These are phyloP conservation scores for Lactifluus rugatus DNA, from an alignment of 768 basidiomycete species.

Conservation along the genomic window DNA sequence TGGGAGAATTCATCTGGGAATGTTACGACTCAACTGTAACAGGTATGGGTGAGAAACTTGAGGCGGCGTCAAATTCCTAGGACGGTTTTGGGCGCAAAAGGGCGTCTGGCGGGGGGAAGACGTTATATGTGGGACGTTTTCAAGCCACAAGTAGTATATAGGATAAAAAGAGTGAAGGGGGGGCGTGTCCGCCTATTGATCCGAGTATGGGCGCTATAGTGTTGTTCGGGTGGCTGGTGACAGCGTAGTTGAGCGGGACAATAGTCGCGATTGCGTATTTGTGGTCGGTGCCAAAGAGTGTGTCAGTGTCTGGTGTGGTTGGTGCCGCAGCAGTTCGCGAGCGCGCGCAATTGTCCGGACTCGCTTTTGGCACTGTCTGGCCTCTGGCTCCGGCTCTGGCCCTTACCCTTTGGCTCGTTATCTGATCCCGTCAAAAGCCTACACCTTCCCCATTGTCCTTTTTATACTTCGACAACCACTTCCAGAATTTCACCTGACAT, in stretches of 20 bases:
- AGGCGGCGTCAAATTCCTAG: conserved; percentile 16
- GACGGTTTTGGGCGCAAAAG: conserved; percentile 9
- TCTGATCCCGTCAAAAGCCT: conserved; percentile 10
- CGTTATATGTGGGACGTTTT: conserved; percentile 8
- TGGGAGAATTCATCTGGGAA: conserved; percentile 43
- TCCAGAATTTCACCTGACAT: background rate
- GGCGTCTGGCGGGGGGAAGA: background rate
- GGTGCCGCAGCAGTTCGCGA: no score
- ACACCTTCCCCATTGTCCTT: background rate
- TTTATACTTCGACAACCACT: background rate
- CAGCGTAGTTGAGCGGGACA: background rate
- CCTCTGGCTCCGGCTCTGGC: background rate
- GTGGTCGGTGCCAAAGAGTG: background rate
- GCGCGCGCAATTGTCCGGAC: no score
- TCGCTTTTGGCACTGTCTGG: no score
- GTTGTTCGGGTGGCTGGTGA: background rate
- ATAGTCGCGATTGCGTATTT: background rate
- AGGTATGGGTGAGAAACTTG: background rate
- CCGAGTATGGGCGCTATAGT: conserved; percentile 13
- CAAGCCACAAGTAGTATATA: background rate
- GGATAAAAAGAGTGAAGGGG: background rate
- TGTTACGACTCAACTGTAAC: background rate
- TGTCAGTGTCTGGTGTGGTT: no score
- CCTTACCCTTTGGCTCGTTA: conserved; percentile 7
- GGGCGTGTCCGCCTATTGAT: conserved; percentile 2